A percentile compares a stretch with the other conserved stretches of the same genome.
Evolutionary conservation across 345 rosid species (phyloP).

Genomic region (Brassica nigra): DNA sequence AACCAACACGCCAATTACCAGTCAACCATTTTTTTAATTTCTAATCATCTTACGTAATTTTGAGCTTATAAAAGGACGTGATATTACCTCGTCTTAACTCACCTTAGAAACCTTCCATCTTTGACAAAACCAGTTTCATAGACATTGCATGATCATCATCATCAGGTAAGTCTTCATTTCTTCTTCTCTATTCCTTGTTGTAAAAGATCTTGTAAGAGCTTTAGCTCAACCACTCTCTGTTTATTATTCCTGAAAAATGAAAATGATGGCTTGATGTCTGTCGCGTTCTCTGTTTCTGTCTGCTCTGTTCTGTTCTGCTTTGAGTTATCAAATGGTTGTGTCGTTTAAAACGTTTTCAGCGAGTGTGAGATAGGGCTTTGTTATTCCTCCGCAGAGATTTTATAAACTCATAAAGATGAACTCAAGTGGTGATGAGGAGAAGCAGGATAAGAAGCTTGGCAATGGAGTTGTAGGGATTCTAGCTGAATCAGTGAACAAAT

Average conservation of each 20-base stretch:
- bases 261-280: background rate
- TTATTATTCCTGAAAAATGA: too few relatives aligned
- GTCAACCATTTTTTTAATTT: background rate
- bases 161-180: slow-evolving; percentile 18
- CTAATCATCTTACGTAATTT: background rate
- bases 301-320: slow-evolving; percentile 3
- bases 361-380: background rate
- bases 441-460: slow-evolving; percentile 66
- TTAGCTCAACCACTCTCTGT: background rate
- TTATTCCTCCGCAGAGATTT: background rate
- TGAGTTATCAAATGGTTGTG: background rate
- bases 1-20: background rate
- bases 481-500: slow-evolving; percentile 74
- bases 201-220: background rate
- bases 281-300: slow-evolving; percentile 8
- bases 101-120: background rate
- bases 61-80: background rate
- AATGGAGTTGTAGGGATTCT: slow-evolving; percentile 89
- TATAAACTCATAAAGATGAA: background rate
- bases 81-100: background rate
- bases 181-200: background rate
- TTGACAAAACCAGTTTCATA: background rate
- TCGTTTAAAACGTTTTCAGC: background rate
- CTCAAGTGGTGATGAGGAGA: slow-evolving; percentile 22
- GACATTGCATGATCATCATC: slow-evolving; percentile 27